phyloP scores from a whole-genome alignment of 192 early-diverging fungal genomes.

The Chytriomyces sp. region DNA sequence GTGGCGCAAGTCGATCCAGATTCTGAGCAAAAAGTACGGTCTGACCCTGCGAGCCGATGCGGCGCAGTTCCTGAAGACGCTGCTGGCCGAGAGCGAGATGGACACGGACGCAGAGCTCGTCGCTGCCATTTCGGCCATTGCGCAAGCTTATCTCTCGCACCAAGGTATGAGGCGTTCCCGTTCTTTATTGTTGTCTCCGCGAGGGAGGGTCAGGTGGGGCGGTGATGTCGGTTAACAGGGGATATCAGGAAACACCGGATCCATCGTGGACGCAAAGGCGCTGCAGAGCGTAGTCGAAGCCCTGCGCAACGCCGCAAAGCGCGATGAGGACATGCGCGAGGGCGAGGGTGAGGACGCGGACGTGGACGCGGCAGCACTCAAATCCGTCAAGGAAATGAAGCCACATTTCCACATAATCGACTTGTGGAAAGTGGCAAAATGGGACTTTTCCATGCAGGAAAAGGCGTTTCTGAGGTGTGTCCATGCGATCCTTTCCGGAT shows the following conservation, averaged over 20 bases:
- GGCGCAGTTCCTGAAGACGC: conserved; percentile 59
- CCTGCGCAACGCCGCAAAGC: conserved; percentile 40
- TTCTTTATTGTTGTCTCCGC: neutral
- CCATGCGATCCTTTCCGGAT: neutral
- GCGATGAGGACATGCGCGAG: conserved; percentile 5
- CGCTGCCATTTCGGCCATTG: conserved; percentile 69
- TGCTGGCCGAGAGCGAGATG: conserved; percentile 51
- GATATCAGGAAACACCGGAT: conserved; percentile 19
- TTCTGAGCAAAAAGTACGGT: conserved; percentile 79
- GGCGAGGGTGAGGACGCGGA: conserved; percentile 28
- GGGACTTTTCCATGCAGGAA: conserved; percentile 64
- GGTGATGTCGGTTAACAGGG: neutral
- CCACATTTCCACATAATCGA: conserved; percentile 68
- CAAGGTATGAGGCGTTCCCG: conserved; percentile 61
- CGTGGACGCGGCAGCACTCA: conserved; percentile 48
- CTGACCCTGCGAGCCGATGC: conserved; percentile 79
- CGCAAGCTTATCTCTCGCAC: conserved; percentile 68
- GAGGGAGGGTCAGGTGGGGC: neutral
- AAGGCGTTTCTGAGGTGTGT: conserved; percentile 63
- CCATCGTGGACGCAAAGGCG: conserved; percentile 43
- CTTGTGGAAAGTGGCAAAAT: conserved; percentile 74
- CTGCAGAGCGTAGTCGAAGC: conserved; percentile 56
- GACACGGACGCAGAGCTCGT: conserved; percentile 35
- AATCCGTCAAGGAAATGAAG: conserved; percentile 41
- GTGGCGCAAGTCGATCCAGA: conserved; percentile 23